A percentile compares a stretch with the other conserved stretches of the same genome.
Conservation (phyloP, 1,284 basidiomycete genomes). For the Stygiomarasmius scandens region DNA sequence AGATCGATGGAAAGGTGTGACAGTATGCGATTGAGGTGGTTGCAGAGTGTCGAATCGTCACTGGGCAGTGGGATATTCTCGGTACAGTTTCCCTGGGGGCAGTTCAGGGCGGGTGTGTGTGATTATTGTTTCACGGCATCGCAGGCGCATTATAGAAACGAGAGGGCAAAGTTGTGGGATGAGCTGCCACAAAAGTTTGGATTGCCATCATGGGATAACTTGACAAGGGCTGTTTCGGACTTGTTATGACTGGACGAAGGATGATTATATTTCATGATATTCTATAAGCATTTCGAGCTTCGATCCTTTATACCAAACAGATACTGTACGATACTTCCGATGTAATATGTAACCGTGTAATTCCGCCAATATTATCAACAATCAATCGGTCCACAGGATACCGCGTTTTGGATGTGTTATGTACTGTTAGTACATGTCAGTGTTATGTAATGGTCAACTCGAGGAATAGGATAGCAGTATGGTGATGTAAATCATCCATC, state of each 20-base stretch:
- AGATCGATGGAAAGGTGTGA: conserved; percentile 13
- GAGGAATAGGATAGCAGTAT: no score
- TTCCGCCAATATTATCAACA: no score
- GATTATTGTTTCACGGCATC: conserved; percentile 17
- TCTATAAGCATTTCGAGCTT: no score
- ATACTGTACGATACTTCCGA: no score
- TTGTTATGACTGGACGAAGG: not conserved
- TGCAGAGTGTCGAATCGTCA: conserved; percentile 25
- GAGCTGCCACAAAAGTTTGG: conserved; percentile 30
- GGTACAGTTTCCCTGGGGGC: conserved; percentile 23
- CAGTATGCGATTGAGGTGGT: conserved; percentile 22
- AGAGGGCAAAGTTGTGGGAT: conserved; percentile 30
- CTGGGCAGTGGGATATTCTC: conserved; percentile 24
- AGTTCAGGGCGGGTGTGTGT: conserved; percentile 20
- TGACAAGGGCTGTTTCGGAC: conserved; percentile 16
- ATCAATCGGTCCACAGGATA: no score
- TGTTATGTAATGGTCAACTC: no score
- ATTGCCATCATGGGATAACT: conserved; percentile 29
- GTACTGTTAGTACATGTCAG: no score
- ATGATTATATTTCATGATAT: no score
- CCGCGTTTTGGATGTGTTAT: no score
- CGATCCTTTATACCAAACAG: no score
- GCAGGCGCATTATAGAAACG: conserved; percentile 16
- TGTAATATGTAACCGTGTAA: no score
- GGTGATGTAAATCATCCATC: no score